These are phyloP conservation scores for Saccharomyces hybrid DNA, from an alignment of 1,139 yeast species.

Conservation along the genomic window DNA sequence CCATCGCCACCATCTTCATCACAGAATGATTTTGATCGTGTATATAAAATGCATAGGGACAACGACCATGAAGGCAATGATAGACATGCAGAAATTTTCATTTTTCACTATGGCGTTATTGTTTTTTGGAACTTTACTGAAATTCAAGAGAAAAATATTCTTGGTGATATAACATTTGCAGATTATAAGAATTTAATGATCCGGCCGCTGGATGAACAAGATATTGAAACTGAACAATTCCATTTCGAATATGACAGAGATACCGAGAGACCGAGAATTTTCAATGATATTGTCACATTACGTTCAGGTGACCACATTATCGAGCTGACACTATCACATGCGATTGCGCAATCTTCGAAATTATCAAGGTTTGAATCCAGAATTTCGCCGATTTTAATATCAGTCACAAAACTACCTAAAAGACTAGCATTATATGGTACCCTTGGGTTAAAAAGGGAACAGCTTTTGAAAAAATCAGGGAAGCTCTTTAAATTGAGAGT, in stretches of 20 bases:
- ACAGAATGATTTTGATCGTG: not conserved
- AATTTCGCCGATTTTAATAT: conserved; percentile 74
- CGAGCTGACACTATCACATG: conserved; percentile 88
- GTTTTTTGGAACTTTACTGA: conserved; percentile 97
- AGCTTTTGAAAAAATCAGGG: conserved; percentile 79
- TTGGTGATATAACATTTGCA: conserved; percentile 79
- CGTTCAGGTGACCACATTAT: conserved; percentile 88
- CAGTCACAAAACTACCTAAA: conserved; percentile 82
- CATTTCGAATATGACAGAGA: conserved; percentile 83
- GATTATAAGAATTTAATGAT: conserved; percentile 42
- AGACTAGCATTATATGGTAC: conserved; percentile 84
- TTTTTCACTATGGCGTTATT: conserved; percentile 85
- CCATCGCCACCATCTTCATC: not conserved
- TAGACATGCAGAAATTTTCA: conserved; percentile 85
- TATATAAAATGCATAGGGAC: not conserved
- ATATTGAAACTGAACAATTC: conserved; percentile 90
- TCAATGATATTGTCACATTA: conserved; percentile 88
- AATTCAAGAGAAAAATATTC: conserved; percentile 80
- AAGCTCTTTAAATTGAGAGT: conserved; percentile 81
- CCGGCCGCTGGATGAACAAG: conserved; percentile 78
- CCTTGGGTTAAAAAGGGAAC: conserved; percentile 69
- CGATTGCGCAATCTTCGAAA: conserved; percentile 94
- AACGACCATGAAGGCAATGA: conserved; percentile 19
- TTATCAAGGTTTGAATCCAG: conserved; percentile 84
- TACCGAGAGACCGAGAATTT: conserved; percentile 78